Percentiles rank a stretch among this genome's conserved stretches.
Conservation (phyloP, 495 filamentous ascomycete species). For the Rostrohypoxylon terebratum region DNA sequence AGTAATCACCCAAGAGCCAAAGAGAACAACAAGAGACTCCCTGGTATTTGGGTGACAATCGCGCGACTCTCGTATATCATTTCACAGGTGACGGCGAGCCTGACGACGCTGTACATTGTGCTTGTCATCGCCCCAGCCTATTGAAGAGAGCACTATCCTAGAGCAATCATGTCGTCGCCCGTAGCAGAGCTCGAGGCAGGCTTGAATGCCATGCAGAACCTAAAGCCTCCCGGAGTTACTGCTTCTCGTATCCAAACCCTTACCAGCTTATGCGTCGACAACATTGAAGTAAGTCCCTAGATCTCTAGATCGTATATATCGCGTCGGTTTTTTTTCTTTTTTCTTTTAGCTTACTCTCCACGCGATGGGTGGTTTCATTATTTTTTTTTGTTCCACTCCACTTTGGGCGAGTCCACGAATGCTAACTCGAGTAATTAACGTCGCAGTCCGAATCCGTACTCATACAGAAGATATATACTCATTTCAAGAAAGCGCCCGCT, state of each 20-base stretch:
- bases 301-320: constrained; percentile 29
- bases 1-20: constrained; percentile 38
- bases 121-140: constrained; percentile 36
- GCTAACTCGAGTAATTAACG: constrained; percentile 51
- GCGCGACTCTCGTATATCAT: constrained; percentile 44
- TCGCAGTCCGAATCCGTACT: constrained; percentile 91
- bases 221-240: constrained; percentile 94
- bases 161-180: constrained; percentile 75
- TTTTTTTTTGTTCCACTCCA: background rate
- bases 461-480: constrained; percentile 94
- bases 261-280: constrained; percentile 84
- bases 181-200: constrained; percentile 91
- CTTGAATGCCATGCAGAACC: constrained; percentile 88
- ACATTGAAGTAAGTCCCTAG: constrained; percentile 85
- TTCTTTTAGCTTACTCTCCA: background rate
- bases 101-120: constrained; percentile 43
- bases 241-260: constrained; percentile 88
- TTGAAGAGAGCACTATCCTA: constrained; percentile 38
- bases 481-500: constrained; percentile 94
- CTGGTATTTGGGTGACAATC: constrained; percentile 43
- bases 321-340: background rate
- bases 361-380: background rate
- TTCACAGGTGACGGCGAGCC: constrained; percentile 40
- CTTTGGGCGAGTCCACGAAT: constrained; percentile 17
- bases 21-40: constrained; percentile 17